A percentile compares a stretch with the other conserved stretches of the same genome.
Conservation (phyloP, 1,139 yeast genomes). For the Yamadazyma diddensiae region DNA sequence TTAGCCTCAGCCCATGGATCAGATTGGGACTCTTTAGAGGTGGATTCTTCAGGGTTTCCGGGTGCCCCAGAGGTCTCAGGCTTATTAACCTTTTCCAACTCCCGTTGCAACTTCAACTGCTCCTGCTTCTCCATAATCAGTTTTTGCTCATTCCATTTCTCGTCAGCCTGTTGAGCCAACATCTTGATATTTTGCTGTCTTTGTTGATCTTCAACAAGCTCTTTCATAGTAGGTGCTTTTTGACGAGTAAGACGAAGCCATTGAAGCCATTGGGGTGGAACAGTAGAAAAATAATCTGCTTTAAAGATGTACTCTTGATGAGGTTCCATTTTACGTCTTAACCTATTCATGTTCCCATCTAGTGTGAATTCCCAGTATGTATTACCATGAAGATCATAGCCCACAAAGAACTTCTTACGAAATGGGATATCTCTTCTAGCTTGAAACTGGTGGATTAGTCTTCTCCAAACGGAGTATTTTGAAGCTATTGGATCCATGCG, state of each 20-base stretch:
- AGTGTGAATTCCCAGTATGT: slow-evolving; percentile 78
- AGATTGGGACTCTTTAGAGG: slow-evolving; percentile 5
- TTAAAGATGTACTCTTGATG: slow-evolving; percentile 36
- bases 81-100: slow-evolving; percentile 30
- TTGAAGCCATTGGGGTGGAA: slow-evolving; percentile 76
- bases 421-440: slow-evolving; percentile 65
- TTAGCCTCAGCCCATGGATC: slow-evolving; percentile 43
- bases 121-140: slow-evolving; percentile 33
- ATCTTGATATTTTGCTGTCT: slow-evolving; percentile 55
- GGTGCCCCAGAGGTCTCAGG: slow-evolving; percentile 12
- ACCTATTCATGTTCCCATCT: slow-evolving; percentile 45
- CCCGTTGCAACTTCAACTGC: slow-evolving; percentile 27
- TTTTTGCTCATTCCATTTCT: slow-evolving; percentile 51
- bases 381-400: slow-evolving; percentile 79
- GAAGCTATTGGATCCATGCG: slow-evolving; percentile 38
- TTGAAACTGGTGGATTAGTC: slow-evolving; percentile 55
- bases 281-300: slow-evolving; percentile 47
- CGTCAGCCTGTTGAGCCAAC: slow-evolving; percentile 59
- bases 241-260: slow-evolving; percentile 72
- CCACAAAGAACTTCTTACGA: slow-evolving; percentile 54
- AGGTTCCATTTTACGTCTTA: slow-evolving; percentile 53
- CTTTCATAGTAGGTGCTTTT: slow-evolving; percentile 59
- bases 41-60: not conserved
- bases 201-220: slow-evolving; percentile 54
- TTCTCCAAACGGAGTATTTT: slow-evolving; percentile 41